A percentile compares a stretch with the other conserved stretches of the same genome.
These are phyloP conservation scores for Claviceps capensis DNA, from an alignment of 2,329 filamentous ascomycete genomes.

Conservation along the genomic window DNA sequence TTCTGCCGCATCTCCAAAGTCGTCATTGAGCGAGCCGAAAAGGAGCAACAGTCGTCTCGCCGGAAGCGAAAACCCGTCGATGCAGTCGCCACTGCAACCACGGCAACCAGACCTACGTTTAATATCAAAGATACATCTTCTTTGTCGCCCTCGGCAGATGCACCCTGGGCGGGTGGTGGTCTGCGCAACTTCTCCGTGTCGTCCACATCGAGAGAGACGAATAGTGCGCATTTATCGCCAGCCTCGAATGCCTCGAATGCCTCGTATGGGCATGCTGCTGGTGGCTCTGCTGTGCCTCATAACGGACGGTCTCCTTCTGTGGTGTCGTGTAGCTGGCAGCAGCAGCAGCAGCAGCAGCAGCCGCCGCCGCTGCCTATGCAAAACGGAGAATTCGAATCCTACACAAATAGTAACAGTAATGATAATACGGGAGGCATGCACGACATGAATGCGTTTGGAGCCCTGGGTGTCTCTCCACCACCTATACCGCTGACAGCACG, in stretches of 20 bases:
- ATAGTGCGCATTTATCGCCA: constrained; percentile 16
- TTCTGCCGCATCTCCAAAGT: constrained; percentile 89
- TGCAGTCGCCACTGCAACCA: constrained; percentile 3
- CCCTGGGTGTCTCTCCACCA: constrained; percentile 12
- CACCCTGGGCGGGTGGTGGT: constrained; percentile 3
- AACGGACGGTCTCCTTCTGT: constrained; percentile 31
- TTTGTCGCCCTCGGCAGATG: background rate
- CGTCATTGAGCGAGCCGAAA: constrained; percentile 83
- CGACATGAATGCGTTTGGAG: constrained; percentile 31
- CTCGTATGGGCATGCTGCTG: constrained; percentile 11
- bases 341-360: constrained; percentile 25
- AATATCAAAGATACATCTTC: background rate
- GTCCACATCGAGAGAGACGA: constrained; percentile 1
- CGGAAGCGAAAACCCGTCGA: constrained; percentile 59
- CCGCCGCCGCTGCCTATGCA: constrained; percentile 28
- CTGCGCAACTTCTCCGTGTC: constrained; percentile 2
- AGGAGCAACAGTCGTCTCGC: constrained; percentile 64
- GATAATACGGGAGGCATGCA: background rate
- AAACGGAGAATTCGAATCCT: constrained; percentile 27
- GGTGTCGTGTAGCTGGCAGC: constrained; percentile 20
- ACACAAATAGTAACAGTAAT: constrained; percentile 12
- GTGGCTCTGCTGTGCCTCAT: constrained; percentile 15
- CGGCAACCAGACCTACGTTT: constrained; percentile 4
- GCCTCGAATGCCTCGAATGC: constrained; percentile 12
- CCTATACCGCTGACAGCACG: constrained; percentile 11